Percentiles rank a stretch among this genome's conserved stretches.
Evolutionary conservation across 306 rosid genomes (phyloP).

Genomic region (Canavalia gladiata): DNA sequence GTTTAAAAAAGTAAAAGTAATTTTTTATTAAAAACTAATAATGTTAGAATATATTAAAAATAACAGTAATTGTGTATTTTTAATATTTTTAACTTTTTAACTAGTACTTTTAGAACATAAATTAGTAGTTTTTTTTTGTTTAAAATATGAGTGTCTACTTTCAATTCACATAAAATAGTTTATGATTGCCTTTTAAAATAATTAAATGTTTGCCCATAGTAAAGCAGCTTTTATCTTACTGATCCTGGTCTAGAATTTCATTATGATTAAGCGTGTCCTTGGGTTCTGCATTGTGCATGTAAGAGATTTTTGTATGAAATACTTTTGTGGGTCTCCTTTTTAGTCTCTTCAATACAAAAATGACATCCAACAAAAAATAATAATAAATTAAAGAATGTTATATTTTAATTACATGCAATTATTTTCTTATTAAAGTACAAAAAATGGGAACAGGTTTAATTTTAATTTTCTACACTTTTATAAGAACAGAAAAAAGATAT

Average conservation of each 20-base stretch:
- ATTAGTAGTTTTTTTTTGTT: not conserved
- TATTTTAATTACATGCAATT: not conserved
- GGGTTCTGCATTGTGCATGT: constrained; percentile 13
- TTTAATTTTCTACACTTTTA: too few species aligned
- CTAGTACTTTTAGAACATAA: too few species aligned
- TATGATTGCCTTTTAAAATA: constrained; percentile 31
- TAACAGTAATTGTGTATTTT: too few species aligned
- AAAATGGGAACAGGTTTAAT: not conserved
- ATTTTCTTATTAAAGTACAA: not conserved
- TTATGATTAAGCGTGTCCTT: not conserved
- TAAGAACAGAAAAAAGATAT: constrained; percentile 12
- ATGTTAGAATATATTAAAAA: too few species aligned
- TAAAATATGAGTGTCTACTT: not conserved
- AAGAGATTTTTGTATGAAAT: constrained; percentile 9
- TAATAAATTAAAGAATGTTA: not conserved
- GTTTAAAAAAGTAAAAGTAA: too few species aligned
- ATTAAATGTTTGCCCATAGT: constrained; percentile 26
- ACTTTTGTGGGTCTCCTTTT: not conserved
- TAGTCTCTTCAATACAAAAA: not conserved
- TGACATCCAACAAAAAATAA: not conserved
- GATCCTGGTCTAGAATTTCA: not conserved
- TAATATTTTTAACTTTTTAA: too few species aligned
- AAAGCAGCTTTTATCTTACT: constrained; percentile 48
- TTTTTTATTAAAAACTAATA: too few species aligned
- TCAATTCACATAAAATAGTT: not conserved